Evolutionary conservation across 1,139 yeast genomes (phyloP).

Genomic region (Chernovozyma sophiae-reginae): DNA sequence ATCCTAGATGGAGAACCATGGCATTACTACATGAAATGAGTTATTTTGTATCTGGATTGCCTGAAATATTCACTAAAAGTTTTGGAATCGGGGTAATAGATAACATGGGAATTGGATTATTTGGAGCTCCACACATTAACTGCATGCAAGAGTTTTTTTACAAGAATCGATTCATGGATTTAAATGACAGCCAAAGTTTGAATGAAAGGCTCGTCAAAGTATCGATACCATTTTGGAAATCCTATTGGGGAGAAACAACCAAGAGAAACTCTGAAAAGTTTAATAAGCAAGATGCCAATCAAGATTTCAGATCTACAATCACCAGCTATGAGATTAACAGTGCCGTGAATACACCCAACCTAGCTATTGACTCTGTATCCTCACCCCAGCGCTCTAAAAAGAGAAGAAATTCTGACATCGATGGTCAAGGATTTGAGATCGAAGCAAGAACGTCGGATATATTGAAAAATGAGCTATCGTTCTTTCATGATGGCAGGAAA

Average conservation of each 20-base stretch:
- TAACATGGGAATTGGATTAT: conserved; percentile 29
- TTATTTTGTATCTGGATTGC: conserved; percentile 45
- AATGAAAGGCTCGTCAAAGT: conserved; percentile 23
- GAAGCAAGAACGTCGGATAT: neutral
- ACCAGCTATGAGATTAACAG: conserved; percentile 13
- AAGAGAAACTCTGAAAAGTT: conserved; percentile 31
- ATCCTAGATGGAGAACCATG: conserved; percentile 53
- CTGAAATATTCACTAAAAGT: conserved; percentile 31
- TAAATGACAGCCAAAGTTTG: conserved; percentile 23
- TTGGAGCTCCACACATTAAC: conserved; percentile 59
- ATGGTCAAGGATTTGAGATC: neutral
- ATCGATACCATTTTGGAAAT: conserved; percentile 46
- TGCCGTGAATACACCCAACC: conserved; percentile 4
- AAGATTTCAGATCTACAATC: conserved; percentile 14
- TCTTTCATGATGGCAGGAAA: neutral
- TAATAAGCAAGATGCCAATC: conserved; percentile 23
- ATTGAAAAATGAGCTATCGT: neutral
- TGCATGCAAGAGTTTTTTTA: conserved; percentile 50
- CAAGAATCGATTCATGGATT: conserved; percentile 43
- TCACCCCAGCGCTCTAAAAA: neutral
- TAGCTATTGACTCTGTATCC: neutral
- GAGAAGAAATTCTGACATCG: neutral
- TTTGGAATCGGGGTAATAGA: conserved; percentile 24
- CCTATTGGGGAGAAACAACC: conserved; percentile 45
- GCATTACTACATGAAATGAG: conserved; percentile 63